Evolutionary conservation across 768 basidiomycete genomes (phyloP).

Genomic region (Rhodotorula taiwanensis): DNA sequence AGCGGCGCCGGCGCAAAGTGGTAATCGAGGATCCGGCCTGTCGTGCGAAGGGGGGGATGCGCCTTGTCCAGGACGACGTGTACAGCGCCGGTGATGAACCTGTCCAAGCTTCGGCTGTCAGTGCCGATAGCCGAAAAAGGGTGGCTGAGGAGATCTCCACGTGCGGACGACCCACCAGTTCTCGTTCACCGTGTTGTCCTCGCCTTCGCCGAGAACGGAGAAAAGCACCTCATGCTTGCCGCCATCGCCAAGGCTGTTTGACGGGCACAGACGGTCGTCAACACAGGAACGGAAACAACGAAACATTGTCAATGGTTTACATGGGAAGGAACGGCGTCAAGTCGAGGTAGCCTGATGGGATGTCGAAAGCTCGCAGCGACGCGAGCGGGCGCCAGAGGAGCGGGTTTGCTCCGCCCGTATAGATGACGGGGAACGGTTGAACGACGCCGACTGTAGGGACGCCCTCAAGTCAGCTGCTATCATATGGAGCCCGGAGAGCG

Average conservation of each 20-base stretch:
- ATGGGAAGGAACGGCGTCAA: conserved; percentile 1
- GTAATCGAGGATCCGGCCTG: background rate
- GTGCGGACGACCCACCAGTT: conserved; percentile 7
- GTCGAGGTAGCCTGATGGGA: conserved; percentile 9
- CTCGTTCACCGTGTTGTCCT: background rate
- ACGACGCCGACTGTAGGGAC: conserved; percentile 3
- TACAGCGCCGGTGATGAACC: conserved; percentile 15
- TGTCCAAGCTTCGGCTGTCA: background rate
- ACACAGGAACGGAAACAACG: fast-evolving
- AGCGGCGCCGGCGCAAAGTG: background rate
- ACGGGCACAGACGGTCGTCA: background rate
- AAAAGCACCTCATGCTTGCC: background rate
- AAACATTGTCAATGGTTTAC: too few species aligned
- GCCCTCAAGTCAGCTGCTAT: background rate
- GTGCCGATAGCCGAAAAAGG: too few species aligned
- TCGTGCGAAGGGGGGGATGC: conserved; percentile 7
- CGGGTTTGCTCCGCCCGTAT: conserved; percentile 22
- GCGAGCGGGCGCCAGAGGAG: conserved; percentile 21
- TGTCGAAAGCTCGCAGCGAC: conserved; percentile 15
- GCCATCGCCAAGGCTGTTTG: background rate
- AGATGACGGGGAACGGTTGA: conserved; percentile 21
- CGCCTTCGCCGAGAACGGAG: conserved; percentile 7
- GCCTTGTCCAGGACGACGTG: conserved; percentile 13
- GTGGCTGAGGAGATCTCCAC: too few species aligned
- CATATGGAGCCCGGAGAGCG: too few species aligned